These are phyloP conservation scores for Pterocarpus santalinus DNA, from an alignment of 306 rosid genomes.

Conservation along the genomic window DNA sequence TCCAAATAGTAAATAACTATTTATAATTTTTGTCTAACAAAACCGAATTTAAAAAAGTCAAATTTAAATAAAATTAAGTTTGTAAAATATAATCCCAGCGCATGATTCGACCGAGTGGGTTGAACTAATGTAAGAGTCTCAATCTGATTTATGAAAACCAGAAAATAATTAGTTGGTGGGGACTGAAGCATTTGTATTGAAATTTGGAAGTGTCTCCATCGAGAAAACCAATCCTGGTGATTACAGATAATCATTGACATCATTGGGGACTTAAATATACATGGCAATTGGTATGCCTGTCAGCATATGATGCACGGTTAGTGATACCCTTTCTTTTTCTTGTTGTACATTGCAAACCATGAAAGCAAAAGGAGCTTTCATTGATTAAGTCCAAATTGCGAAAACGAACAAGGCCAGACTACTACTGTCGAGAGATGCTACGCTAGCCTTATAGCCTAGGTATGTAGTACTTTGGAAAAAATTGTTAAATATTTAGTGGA, in stretches of 20 bases:
- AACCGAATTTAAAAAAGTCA: too few relatives aligned
- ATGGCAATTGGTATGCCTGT: background rate
- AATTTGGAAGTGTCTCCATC: constrained; percentile 48
- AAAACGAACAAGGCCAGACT: background rate
- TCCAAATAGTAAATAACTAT: too few relatives aligned
- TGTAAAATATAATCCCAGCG: background rate
- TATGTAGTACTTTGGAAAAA: background rate
- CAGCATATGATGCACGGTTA: background rate
- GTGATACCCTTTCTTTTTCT: background rate
- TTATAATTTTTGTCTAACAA: too few relatives aligned
- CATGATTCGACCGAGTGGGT: background rate
- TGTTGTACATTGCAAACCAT: background rate
- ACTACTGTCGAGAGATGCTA: background rate
- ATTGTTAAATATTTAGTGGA: too few relatives aligned
- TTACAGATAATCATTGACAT: constrained; percentile 57
- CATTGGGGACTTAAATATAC: constrained; percentile 46
- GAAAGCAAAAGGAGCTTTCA: background rate
- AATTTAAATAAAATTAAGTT: background rate
- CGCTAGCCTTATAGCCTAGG: background rate
- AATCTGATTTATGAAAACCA: background rate
- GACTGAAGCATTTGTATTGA: constrained; percentile 28
- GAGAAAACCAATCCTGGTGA: constrained; percentile 48
- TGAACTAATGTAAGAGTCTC: background rate
- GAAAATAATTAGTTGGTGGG: constrained; percentile 29
- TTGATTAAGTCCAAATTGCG: background rate